A percentile compares a stretch with the other conserved stretches of the same genome.
phyloP scores from a whole-genome alignment of 331 rosid genomes.

The Quercus phellos region DNA sequence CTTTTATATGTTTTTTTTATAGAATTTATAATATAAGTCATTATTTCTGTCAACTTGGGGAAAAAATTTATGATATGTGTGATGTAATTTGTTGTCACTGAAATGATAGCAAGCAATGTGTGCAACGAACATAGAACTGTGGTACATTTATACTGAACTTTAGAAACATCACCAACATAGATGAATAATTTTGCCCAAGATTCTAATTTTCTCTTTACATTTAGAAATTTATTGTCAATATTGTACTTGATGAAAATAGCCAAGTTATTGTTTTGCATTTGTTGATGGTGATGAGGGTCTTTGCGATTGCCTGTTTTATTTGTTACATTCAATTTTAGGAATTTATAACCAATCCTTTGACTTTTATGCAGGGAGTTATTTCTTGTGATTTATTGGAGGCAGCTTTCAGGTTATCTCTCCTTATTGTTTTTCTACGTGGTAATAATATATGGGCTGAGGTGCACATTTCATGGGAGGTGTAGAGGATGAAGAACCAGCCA shows the following conservation, averaged over 20 bases:
- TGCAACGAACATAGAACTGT: not conserved
- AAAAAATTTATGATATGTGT: too few species aligned
- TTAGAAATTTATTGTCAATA: not conserved
- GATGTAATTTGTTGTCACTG: not conserved
- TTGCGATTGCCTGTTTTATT: not conserved
- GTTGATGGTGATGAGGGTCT: not conserved
- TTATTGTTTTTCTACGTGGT: slow-evolving; percentile 23
- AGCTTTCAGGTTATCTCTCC: slow-evolving; percentile 19
- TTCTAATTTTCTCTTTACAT: not conserved
- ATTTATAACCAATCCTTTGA: slow-evolving; percentile 10
- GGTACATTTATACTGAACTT: not conserved
- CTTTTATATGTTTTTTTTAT: too few species aligned
- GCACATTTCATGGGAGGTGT: slow-evolving; percentile 99
- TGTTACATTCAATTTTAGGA: not conserved
- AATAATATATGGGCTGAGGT: slow-evolving; percentile 93
- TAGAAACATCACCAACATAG: not conserved
- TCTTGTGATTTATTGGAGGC: slow-evolving; percentile 26
- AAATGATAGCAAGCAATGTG: not conserved
- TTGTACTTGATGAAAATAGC: too few species aligned
- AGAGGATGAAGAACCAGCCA: slow-evolving; percentile 97
- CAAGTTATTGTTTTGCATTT: not conserved
- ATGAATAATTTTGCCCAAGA: not conserved
- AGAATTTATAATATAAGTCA: not conserved
- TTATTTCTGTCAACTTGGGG: not conserved
- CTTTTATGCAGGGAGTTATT: slow-evolving; percentile 32